Evolutionary conservation across 2,329 filamentous ascomycete genomes (phyloP).

Genomic region (Gaeumannomyces tritici): DNA sequence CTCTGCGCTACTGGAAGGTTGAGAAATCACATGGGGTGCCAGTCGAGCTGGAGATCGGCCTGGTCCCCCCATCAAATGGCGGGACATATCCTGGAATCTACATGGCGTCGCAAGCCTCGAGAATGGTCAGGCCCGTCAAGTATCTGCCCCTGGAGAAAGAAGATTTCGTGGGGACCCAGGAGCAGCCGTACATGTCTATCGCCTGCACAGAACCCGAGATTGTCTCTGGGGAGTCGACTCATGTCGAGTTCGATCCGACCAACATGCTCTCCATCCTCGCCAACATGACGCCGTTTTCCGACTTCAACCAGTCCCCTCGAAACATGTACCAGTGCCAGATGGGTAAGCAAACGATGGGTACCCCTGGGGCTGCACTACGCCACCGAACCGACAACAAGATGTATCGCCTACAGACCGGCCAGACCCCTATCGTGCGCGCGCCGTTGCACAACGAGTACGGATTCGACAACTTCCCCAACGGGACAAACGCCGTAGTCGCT

Average conservation of each 20-base stretch:
- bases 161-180: slow-evolving; percentile 85
- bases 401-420: slow-evolving; percentile 88
- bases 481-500: slow-evolving; percentile 88
- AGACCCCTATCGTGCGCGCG: slow-evolving; percentile 86
- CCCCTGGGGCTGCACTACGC: slow-evolving; percentile 72
- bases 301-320: slow-evolving; percentile 96
- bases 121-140: slow-evolving; percentile 87
- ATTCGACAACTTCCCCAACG: slow-evolving; percentile 96
- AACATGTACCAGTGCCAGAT: slow-evolving; percentile 99
- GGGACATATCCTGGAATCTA: slow-evolving; percentile 97
- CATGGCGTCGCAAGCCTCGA: slow-evolving; percentile 75
- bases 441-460: slow-evolving; percentile 94
- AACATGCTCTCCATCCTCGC: slow-evolving; percentile 96
- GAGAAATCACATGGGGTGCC: slow-evolving; percentile 75
- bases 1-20: slow-evolving; percentile 91
- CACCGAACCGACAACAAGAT: slow-evolving; percentile 96
- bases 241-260: slow-evolving; percentile 89
- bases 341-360: slow-evolving; percentile 99
- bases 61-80: slow-evolving; percentile 75
- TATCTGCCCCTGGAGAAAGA: slow-evolving; percentile 79
- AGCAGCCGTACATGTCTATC: slow-evolving; percentile 98
- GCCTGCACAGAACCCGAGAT: slow-evolving; percentile 85
- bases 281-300: slow-evolving; percentile 97
- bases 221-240: slow-evolving; percentile 77
- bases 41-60: slow-evolving; percentile 79